These are phyloP conservation scores for Saturnispora bothae DNA, from an alignment of 805 yeast genomes.

Conservation along the genomic window DNA sequence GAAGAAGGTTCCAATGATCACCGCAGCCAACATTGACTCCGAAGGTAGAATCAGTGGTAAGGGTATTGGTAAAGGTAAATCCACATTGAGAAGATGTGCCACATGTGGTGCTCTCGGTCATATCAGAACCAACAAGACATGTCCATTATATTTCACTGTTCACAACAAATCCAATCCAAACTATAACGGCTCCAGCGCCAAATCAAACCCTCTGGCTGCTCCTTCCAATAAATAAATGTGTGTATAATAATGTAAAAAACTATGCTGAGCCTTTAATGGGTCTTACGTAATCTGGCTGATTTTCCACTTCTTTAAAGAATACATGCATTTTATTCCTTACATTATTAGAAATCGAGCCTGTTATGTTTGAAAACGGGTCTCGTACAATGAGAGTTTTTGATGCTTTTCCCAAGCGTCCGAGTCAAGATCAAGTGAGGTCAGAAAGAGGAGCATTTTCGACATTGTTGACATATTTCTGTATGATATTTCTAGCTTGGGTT, in stretches of 20 bases:
- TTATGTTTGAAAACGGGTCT: not conserved
- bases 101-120: slow-evolving; percentile 95
- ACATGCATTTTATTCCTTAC: too few relatives aligned
- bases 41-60: slow-evolving; percentile 43
- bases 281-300: too few relatives aligned
- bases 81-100: slow-evolving; percentile 76
- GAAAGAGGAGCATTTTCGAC: slow-evolving; percentile 71
- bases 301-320: too few relatives aligned
- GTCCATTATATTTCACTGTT: slow-evolving; percentile 68
- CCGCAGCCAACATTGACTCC: slow-evolving; percentile 27
- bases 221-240: not conserved
- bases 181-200: slow-evolving; percentile 20
- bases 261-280: too few relatives aligned
- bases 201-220: slow-evolving; percentile 1
- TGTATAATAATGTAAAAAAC: not conserved
- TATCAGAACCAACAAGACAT: slow-evolving; percentile 80
- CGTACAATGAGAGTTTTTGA: slow-evolving; percentile 41
- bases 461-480: slow-evolving; percentile 46
- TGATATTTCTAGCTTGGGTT: slow-evolving; percentile 66
- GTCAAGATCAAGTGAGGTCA: slow-evolving; percentile 64
- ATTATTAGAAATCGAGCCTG: too few relatives aligned
- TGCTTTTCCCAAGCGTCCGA: slow-evolving; percentile 66
- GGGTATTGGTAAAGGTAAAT: slow-evolving; percentile 63
- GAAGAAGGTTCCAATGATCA: slow-evolving; percentile 23
- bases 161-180: slow-evolving; percentile 28